A percentile compares a stretch with the other conserved stretches of the same genome.
Evolutionary conservation across 179 eudicot species (phyloP).

Genomic region (Spinacia oleracea): DNA sequence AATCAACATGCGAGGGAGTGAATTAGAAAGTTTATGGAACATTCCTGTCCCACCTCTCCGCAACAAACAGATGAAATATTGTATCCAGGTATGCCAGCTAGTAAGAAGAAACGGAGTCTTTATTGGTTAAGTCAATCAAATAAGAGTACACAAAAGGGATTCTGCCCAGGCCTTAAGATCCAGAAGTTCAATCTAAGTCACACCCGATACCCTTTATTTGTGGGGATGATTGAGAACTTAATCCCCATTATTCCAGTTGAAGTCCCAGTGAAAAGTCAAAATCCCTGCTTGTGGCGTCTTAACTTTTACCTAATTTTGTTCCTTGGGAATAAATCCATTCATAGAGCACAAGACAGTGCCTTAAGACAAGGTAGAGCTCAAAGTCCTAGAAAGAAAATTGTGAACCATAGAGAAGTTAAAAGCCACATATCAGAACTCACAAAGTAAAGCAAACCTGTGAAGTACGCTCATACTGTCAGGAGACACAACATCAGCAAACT

Average conservation of each 20-base stretch:
- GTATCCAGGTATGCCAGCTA: neutral
- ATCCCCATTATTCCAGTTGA: neutral
- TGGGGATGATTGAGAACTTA: neutral
- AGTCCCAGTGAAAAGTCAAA: neutral
- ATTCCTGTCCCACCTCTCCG: neutral
- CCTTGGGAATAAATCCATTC: neutral
- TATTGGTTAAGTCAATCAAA: neutral
- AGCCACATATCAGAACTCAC: constrained; percentile 7
- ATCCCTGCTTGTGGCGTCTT: neutral
- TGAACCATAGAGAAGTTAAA: neutral
- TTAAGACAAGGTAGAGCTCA: neutral
- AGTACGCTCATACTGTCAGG: constrained; percentile 73
- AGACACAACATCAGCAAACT: constrained; percentile 55
- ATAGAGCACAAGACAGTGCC: neutral
- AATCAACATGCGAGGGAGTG: neutral
- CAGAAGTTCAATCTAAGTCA: neutral
- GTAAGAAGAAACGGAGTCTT: neutral
- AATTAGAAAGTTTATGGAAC: no score
- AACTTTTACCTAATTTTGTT: neutral
- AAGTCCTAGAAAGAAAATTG: neutral
- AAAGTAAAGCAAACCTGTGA: constrained; percentile 50
- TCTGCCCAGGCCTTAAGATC: neutral
- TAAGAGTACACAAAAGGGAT: neutral
- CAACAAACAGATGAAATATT: neutral
- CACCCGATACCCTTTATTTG: neutral